Evolutionary conservation across 495 filamentous ascomycete species (phyloP), one percentile per base, ranked within the genome.

Genomic region (Penicillium canescens): DNA sequence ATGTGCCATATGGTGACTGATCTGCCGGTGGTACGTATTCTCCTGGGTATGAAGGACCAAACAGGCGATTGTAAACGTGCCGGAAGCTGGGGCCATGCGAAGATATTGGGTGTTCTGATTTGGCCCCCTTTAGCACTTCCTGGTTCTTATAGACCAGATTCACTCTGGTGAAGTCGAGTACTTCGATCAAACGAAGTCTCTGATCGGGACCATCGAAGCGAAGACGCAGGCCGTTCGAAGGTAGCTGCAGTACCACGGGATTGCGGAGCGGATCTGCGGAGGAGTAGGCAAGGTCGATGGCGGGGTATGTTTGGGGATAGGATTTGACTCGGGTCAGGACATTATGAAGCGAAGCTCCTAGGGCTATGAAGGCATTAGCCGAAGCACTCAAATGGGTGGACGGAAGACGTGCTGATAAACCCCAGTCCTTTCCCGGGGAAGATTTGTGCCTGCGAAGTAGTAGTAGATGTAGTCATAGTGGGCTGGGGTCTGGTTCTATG

Each of bases 151-250:
- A 90, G 28, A 84, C 82, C 38, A 97, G 81, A 31, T 83, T 81
- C 34, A 82, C 88, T 66, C 91, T 93, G n/a, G 87, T 83, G 56
- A 98, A 98, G 65, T 98, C 91, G 18, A 90, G 70, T 16, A 97
- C 80, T 68, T 98, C 94, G 62, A 98, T 90, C 44, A 98, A 69
- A 1, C 94, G 87, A 13, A 98, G 76, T 38, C 92, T 82, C 71
- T 98, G 94, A 61, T 96, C 91, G 3, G 91, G 86, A 0, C 93
- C 94, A 64, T 98, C 94, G 61, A 98, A 98, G 23, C 88, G 90
- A 43, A 98, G 73, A 11, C 93, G 89, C 23, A 98, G 60, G 16
- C 94, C 94, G 70, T 97, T 97, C 6, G 80, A 78, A 9, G 91
- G 89, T 10, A 97, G 82, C 35, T 76, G 79, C 26, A 98, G 63